Base-by-base conservation (phyloP, 176 grass and related monocot genomes). In the Avena eriantha region DNA sequence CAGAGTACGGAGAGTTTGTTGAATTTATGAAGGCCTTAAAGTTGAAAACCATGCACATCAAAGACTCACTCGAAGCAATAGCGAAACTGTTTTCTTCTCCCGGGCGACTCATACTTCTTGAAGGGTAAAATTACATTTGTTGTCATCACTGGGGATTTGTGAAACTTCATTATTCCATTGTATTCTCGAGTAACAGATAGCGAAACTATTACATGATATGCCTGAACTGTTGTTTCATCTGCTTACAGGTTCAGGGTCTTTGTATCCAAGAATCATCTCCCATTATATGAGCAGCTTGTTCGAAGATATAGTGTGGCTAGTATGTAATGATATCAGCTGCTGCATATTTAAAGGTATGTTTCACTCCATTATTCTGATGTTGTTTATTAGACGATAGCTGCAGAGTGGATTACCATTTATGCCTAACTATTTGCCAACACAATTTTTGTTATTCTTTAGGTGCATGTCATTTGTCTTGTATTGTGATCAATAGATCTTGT, bases 1-100 rank as follows among this genome's bases (percentile, higher is more conserved):
- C 76, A 77, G 97, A 98, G 82, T 98, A 98, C 43, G 88, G 60
- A 79, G 92, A 95, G 76, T 98, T 96, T 94, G 87, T 98, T 88
- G 90, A 88, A 85, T 83, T 88, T 56, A 98, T 96, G 94, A 94
- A 94, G 82, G 90, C 97, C 69, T 88, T 98, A 70, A 96, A 98
- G 87, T 90, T 61, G 15, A 98, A 93, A 86, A 93, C 88, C 48
- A 90, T 91, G 83, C 84, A 85, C 64, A 91, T 79, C 76, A 93
- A 79, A 86, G 84, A 79, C 76, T 84, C 91, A 69, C 88, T 98
- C 59, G 94, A 94, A 85, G 88, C 85, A 82, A 94, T 96, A 90
- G 92, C 89, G 73, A 98, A 92, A 82, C 91, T 98, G 54, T 98
- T 98, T 77, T 98, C 90, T 1, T 58, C 84, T 80, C 90, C 90